A percentile compares a stretch with the other conserved stretches of the same genome.
Evolutionary conservation across 257 asterid genomes (phyloP).

Genomic region (Nicotiana otophora): DNA sequence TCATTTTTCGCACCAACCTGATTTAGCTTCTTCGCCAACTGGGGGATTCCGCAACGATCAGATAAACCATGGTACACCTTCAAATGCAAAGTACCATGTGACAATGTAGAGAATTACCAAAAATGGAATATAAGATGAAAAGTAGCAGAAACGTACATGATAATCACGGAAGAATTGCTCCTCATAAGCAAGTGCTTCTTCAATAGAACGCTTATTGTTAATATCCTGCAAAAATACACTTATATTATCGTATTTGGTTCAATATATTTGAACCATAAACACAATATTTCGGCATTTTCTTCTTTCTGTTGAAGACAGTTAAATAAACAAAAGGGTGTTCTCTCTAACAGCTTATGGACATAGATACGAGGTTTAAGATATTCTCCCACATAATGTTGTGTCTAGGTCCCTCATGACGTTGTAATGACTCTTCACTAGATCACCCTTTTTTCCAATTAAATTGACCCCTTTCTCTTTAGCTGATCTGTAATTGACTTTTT

Average conservation of each 20-base stretch:
- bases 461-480: too few relatives aligned
- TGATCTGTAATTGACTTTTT: too few relatives aligned
- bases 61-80: conserved; percentile 85
- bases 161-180: conserved; percentile 78
- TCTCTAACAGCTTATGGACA: too few relatives aligned
- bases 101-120: neutral
- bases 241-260: neutral
- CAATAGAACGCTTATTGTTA: conserved; percentile 53
- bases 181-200: conserved; percentile 82
- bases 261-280: neutral
- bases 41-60: conserved; percentile 88
- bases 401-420: too few relatives aligned
- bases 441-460: too few relatives aligned
- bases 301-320: too few relatives aligned
- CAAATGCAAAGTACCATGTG: conserved; percentile 2
- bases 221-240: conserved; percentile 57
- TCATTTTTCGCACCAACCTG: conserved; percentile 44
- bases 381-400: too few relatives aligned
- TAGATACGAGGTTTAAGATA: too few relatives aligned
- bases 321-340: too few relatives aligned
- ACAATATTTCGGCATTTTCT: neutral
- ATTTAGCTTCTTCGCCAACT: conserved; percentile 96
- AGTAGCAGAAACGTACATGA: conserved; percentile 41
- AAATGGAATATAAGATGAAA: neutral
- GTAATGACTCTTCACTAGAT: too few relatives aligned